Evolutionary conservation across 805 yeast species (phyloP).

Genomic region (Yueomyces sinensis): DNA sequence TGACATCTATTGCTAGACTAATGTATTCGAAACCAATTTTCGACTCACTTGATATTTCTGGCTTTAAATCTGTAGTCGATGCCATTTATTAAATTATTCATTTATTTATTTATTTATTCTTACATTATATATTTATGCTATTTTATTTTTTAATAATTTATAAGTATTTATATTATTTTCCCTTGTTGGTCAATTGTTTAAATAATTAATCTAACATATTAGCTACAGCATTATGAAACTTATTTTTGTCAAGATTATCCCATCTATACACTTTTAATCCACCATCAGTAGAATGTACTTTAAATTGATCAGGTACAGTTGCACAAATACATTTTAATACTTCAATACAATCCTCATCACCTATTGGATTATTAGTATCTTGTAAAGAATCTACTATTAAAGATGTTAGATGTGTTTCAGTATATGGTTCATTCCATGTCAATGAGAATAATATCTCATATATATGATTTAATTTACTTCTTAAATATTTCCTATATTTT

Average conservation of each 20-base stretch:
- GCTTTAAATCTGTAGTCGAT: too few relatives aligned
- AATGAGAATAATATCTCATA: slow-evolving; percentile 16
- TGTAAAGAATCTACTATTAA: slow-evolving; percentile 20
- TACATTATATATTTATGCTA: too few relatives aligned
- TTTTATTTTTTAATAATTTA: too few relatives aligned
- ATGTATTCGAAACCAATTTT: too few relatives aligned
- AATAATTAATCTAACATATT: too few relatives aligned
- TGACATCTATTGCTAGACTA: too few relatives aligned
- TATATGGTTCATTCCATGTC: slow-evolving; percentile 16
- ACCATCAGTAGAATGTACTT: slow-evolving; percentile 13
- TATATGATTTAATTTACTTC: slow-evolving; percentile 19
- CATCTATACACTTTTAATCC: slow-evolving; percentile 21
- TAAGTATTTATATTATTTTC: too few relatives aligned
- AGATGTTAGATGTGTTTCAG: slow-evolving; percentile 14
- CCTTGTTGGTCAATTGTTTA: too few relatives aligned
- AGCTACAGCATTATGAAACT: too few relatives aligned
- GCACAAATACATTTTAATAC: slow-evolving; percentile 12
- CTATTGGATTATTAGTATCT: slow-evolving; percentile 23
- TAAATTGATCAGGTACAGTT: slow-evolving; percentile 7
- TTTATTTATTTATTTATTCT: too few relatives aligned
- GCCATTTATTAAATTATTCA: too few relatives aligned
- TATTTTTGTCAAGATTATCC: slow-evolving; percentile 10
- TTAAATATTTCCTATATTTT: slow-evolving; percentile 16
- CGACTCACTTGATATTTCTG: too few relatives aligned
- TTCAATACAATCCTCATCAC: slow-evolving; percentile 15